Evolutionary conservation across 2,329 filamentous ascomycete species (phyloP), one percentile per base, ranked within the genome.

Genomic region (Aspergillaceae sp.): DNA sequence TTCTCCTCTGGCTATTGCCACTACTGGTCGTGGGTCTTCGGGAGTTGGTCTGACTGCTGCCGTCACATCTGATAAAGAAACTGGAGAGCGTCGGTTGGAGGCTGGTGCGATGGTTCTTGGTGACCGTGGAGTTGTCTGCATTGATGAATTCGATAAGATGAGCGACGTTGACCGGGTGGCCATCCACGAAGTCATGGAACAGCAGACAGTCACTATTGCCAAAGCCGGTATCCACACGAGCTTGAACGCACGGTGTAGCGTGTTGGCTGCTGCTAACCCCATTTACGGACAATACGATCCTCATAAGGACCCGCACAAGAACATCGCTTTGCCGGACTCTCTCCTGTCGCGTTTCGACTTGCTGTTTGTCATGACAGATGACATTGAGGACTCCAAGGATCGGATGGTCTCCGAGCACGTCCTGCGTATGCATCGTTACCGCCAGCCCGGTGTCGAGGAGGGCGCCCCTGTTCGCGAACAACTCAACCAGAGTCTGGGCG

Each of bases 111-210:
- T 98, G 92, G 92, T 98, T 50, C 87, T 98, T 61, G 92, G 83
- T 52, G 92, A 98, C 66, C 85, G 92, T 52, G 92, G 92, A 56
- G 91, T 98, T 7, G 92, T 98, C 32, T 98, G 92, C 73, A 98
- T 98, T 55, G 92, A 98, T 64, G 92, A 98, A 62, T 98, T 98
- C 57, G 92, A 98, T 74, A 98, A 98, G 69, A 98, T 98, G 92
- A 96, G 89, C 47, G 92, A 98, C 63, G 84, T 97, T 48, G 92
- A 98, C 68, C 83, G 92, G 64, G 92, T 98, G 3, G 92, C 92
- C 41, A 98, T 98, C 57, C 92, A 98, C 79, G 92, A 98, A 86
- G 92, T 98, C 55, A 98, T 98, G 92, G 92, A 98, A 71, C 92
- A 98, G 72, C 92, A 98, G 70, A 98, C 92, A 0, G 92, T 98